Percentiles rank a stretch among this genome's conserved stretches.
Conservation (phyloP, 345 rosid genomes). For the Aquilaria yunnanensis region DNA sequence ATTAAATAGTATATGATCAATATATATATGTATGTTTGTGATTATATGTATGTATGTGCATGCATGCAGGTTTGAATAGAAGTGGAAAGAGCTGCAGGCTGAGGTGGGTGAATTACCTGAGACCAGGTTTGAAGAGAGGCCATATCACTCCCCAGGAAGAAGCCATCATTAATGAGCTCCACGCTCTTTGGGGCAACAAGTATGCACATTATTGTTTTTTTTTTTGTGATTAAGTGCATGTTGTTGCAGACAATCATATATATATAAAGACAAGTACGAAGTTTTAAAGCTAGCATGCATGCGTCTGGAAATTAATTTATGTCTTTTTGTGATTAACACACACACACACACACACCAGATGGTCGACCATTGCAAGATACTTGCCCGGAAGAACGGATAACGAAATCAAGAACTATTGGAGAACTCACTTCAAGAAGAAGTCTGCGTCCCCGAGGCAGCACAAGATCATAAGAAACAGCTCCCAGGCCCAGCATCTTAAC, state of each 20-base stretch:
- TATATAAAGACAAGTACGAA: too few relatives aligned
- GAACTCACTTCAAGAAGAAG: conserved; percentile 76
- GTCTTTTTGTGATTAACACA: not conserved
- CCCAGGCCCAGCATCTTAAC: conserved; percentile 14
- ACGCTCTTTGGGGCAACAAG: conserved; percentile 91
- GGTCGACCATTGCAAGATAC: conserved; percentile 91
- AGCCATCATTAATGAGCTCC: conserved; percentile 75
- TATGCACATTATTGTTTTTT: conserved; percentile 14
- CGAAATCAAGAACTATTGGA: conserved; percentile 94
- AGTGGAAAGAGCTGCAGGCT: conserved; percentile 87
- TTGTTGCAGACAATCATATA: too few relatives aligned
- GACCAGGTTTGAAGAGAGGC: conserved; percentile 86
- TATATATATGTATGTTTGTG: not conserved
- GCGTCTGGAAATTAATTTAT: not conserved
- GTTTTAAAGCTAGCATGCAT: too few relatives aligned
- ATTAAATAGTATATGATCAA: not conserved
- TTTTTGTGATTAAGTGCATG: not conserved
- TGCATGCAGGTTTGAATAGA: conserved; percentile 53
- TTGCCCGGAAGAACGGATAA: conserved; percentile 93
- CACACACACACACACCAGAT: conserved; percentile 28
- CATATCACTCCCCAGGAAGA: conserved; percentile 81
- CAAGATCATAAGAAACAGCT: conserved; percentile 25
- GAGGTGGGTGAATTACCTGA: conserved; percentile 89
- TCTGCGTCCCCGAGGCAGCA: conserved; percentile 28
- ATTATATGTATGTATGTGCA: not conserved